These are phyloP conservation scores for Mycena olivaceomarginata DNA, from an alignment of 768 basidiomycete genomes.

Conservation along the genomic window DNA sequence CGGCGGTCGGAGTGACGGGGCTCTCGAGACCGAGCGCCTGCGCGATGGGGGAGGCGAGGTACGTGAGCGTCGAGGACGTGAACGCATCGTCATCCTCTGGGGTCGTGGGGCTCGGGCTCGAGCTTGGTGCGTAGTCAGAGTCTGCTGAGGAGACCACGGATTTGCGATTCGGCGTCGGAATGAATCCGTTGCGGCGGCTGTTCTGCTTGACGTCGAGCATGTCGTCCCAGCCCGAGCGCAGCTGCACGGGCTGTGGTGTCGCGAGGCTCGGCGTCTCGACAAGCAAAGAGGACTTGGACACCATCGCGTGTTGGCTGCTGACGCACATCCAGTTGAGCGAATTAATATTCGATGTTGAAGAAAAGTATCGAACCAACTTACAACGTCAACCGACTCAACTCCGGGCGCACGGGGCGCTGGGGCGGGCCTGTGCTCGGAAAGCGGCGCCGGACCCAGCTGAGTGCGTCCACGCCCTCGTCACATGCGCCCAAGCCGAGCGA, in stretches of 20 bases:
- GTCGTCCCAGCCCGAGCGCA: constrained; percentile 70
- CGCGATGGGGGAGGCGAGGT: constrained; percentile 67
- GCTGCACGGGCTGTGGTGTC: constrained; percentile 36
- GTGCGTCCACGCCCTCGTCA: constrained; percentile 60
- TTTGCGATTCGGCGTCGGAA: constrained; percentile 38
- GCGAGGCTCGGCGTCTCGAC: constrained; percentile 53
- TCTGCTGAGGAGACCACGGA: constrained; percentile 44
- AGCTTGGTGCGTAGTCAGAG: background rate
- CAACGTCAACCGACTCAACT: constrained; percentile 32
- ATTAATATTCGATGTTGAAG: background rate
- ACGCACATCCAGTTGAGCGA: background rate
- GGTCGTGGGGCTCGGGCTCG: constrained; percentile 27
- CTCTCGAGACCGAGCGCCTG: constrained; percentile 61
- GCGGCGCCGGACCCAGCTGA: constrained; percentile 55
- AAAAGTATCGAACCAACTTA: background rate
- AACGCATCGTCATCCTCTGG: constrained; percentile 58
- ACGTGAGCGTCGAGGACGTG: constrained; percentile 64
- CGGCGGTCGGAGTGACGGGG: constrained; percentile 35
- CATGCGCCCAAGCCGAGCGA: constrained; percentile 54
- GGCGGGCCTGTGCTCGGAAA: background rate
- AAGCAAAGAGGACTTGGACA: constrained; percentile 42
- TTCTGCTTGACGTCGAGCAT: constrained; percentile 58
- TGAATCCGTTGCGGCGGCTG: constrained; percentile 7
- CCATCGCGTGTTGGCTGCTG: constrained; percentile 30
- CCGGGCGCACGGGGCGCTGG: constrained; percentile 16